phyloP scores from a whole-genome alignment of 2,329 filamentous ascomycete genomes.

The Arthrocladium fulminans region DNA sequence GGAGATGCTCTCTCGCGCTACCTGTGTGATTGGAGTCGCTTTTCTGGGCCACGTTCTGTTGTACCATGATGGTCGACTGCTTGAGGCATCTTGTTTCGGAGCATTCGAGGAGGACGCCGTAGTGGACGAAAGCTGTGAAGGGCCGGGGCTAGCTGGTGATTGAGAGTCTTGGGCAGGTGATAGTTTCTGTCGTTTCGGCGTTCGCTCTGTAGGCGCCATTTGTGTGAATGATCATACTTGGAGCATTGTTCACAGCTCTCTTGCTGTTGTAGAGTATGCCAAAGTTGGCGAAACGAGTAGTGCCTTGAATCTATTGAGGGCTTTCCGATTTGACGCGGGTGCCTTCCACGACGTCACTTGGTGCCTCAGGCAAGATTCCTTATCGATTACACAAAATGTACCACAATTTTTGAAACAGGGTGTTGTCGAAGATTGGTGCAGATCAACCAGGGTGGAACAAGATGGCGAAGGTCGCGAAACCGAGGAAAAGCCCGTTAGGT shows the following conservation, averaged over 20 bases:
- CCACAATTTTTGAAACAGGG: not conserved
- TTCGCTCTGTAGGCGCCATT: conserved; percentile 19
- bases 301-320: no score
- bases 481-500: conserved; percentile 27
- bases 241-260: not conserved
- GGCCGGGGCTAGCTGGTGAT: not conserved
- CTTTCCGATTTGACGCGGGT: not conserved
- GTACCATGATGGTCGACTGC: conserved; percentile 30
- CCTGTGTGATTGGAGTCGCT: conserved; percentile 40
- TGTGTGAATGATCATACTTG: not conserved
- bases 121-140: not conserved
- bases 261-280: no score
- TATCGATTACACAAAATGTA: not conserved
- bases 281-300: no score
- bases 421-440: not conserved
- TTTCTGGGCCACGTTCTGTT: conserved; percentile 41
- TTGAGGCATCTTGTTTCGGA: not conserved
- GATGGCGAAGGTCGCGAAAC: conserved; percentile 16
- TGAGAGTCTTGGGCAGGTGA: conserved; percentile 13
- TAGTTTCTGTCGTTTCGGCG: conserved; percentile 22
- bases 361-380: not conserved
- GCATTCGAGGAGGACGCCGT: not conserved
- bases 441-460: conserved; percentile 13
- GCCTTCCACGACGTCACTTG: not conserved
- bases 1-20: conserved; percentile 42